These are phyloP conservation scores for Zymoseptoria brevis DNA, from an alignment of 2,329 filamentous ascomycete species.

Conservation along the genomic window DNA sequence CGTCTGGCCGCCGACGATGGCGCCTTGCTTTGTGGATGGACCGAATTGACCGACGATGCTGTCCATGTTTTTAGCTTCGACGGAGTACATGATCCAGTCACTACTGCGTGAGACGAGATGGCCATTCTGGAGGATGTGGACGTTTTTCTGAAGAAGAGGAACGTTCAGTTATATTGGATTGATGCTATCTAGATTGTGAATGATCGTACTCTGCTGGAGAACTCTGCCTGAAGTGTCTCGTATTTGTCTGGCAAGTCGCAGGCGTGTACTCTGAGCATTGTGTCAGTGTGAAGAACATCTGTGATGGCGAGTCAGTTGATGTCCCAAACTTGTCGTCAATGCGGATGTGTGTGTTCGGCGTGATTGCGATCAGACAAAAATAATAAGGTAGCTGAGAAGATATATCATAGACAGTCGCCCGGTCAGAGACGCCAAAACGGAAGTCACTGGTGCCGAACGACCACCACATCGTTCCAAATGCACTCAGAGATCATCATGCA, in stretches of 20 bases:
- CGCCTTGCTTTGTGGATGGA: slow-evolving; percentile 88
- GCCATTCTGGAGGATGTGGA: slow-evolving; percentile 88
- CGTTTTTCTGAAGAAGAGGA: slow-evolving; percentile 52
- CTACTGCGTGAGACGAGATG: slow-evolving; percentile 91
- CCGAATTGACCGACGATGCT: slow-evolving; percentile 81
- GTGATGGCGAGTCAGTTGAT: slow-evolving; percentile 12
- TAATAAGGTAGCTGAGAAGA: slow-evolving; percentile 96
- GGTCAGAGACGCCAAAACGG: slow-evolving; percentile 61
- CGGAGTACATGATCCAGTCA: slow-evolving; percentile 98
- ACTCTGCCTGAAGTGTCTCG: slow-evolving; percentile 71
- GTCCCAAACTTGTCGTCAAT: neutral
- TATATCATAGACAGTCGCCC: slow-evolving; percentile 86
- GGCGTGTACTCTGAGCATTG: slow-evolving; percentile 71
- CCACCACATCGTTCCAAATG: slow-evolving; percentile 99
- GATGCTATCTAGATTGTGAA: slow-evolving; percentile 28
- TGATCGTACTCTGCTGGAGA: slow-evolving; percentile 70
- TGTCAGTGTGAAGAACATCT: slow-evolving; percentile 16
- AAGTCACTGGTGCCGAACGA: slow-evolving; percentile 50
- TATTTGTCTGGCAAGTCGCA: slow-evolving; percentile 90
- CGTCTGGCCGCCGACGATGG: slow-evolving; percentile 94
- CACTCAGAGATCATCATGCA: slow-evolving; percentile 97
- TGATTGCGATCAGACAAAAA: slow-evolving; percentile 65
- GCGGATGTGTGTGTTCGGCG: neutral
- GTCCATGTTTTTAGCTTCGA: slow-evolving; percentile 87
- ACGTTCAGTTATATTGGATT: slow-evolving; percentile 36